These are phyloP conservation scores for Aegilops umbellulata DNA, from an alignment of 176 grass and related monocot genomes.

Conservation along the genomic window DNA sequence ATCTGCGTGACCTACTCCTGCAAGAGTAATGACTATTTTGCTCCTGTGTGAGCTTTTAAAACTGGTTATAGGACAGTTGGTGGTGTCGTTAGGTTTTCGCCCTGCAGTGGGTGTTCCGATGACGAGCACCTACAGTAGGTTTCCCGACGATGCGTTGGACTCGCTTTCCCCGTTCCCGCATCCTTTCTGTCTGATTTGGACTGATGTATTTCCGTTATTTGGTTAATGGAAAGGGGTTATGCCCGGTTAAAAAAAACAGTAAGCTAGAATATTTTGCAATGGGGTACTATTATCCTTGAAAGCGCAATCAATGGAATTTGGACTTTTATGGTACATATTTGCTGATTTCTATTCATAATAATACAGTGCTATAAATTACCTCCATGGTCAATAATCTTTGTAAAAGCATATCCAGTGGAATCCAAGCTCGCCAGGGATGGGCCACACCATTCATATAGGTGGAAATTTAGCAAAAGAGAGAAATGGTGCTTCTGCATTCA, in stretches of 20 bases:
- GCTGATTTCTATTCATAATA: background rate
- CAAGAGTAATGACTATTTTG: too few species aligned
- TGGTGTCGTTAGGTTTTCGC: too few species aligned
- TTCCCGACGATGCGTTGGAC: too few species aligned
- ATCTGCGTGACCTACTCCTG: too few species aligned
- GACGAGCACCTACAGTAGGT: too few species aligned
- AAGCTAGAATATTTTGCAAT: background rate
- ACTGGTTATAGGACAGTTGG: too few species aligned
- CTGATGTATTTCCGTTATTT: too few species aligned
- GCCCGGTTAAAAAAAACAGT: background rate
- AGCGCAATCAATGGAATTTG: background rate
- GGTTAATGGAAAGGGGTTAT: too few species aligned
- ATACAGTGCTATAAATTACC: constrained; percentile 5
- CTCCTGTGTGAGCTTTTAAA: too few species aligned
- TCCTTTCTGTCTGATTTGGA: too few species aligned
- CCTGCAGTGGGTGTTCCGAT: too few species aligned
- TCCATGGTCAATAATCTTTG: background rate
- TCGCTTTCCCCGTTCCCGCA: too few species aligned
- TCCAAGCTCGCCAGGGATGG: background rate
- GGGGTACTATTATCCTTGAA: background rate
- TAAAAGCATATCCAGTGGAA: background rate
- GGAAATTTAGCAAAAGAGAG: background rate
- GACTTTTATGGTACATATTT: background rate
- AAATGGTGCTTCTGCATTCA: background rate
- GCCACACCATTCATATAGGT: background rate